Conservation (phyloP, 306 rosid genomes). For the Fragaria vesca region DNA sequence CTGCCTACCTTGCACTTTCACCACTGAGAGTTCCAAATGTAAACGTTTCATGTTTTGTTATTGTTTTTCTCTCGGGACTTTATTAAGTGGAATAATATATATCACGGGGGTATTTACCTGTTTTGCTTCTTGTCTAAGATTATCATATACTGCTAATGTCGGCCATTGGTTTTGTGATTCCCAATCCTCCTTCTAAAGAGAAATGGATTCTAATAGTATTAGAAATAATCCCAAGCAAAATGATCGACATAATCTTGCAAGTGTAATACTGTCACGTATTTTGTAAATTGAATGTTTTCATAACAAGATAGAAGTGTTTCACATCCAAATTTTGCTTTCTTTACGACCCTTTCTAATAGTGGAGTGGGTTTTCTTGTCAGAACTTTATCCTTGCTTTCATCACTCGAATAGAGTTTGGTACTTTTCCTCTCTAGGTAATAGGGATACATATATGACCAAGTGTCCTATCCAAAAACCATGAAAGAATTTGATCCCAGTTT, state of each 20-base stretch:
- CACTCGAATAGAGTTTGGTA: not conserved
- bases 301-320: not conserved
- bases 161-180: not conserved
- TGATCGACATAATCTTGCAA: not conserved
- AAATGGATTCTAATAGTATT: not conserved
- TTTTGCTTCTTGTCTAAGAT: not conserved
- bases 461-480: not conserved
- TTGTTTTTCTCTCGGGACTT: not conserved
- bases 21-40: slow-evolving; percentile 17
- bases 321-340: not conserved
- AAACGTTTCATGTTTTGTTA: slow-evolving; percentile 6
- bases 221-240: not conserved
- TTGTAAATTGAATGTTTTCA: not conserved
- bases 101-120: not conserved
- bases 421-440: not conserved
- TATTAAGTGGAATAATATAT: not conserved
- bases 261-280: not conserved
- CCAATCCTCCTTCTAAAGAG: not conserved
- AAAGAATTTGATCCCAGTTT: slow-evolving; percentile 1
- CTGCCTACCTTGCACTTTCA: slow-evolving; percentile 23
- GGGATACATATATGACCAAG: not conserved
- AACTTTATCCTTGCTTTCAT: not conserved
- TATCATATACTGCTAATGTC: not conserved
- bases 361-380: not conserved
- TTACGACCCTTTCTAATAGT: not conserved